phyloP scores from a whole-genome alignment of 768 basidiomycete species.

The Pisolithus marmoratus region DNA sequence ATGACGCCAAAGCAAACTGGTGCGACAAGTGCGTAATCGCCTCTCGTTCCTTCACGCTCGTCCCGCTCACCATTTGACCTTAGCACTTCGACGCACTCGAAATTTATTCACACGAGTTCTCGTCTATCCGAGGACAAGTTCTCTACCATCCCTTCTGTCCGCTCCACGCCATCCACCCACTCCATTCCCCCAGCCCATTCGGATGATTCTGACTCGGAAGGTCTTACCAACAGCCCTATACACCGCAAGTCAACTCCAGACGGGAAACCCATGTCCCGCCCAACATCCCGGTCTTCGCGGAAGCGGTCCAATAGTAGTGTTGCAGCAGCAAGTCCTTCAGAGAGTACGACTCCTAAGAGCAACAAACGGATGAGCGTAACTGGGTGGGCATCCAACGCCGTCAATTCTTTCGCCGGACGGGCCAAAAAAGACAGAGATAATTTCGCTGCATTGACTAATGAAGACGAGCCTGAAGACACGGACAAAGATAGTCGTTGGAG shows the following conservation, averaged over 20 bases:
- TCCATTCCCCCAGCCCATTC: slow-evolving; percentile 15
- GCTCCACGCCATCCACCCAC: slow-evolving; percentile 28
- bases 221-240: slow-evolving; percentile 10
- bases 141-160: slow-evolving; percentile 30
- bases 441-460: slow-evolving; percentile 53
- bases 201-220: slow-evolving; percentile 35
- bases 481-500: slow-evolving; percentile 13
- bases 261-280: slow-evolving; percentile 42
- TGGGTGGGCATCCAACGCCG: slow-evolving; percentile 62
- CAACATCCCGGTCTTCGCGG: slow-evolving; percentile 55
- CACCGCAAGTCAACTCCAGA: slow-evolving; percentile 40
- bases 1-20: slow-evolving; percentile 67
- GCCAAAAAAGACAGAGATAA: slow-evolving; percentile 55
- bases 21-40: slow-evolving; percentile 45
- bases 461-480: slow-evolving; percentile 29
- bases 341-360: slow-evolving; percentile 31
- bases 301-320: slow-evolving; percentile 57
- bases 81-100: slow-evolving; percentile 26
- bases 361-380: slow-evolving; percentile 34
- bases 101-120: slow-evolving; percentile 19
- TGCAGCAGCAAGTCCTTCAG: slow-evolving; percentile 33
- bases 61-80: slow-evolving; percentile 5
- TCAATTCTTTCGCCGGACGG: slow-evolving; percentile 53
- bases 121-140: slow-evolving; percentile 21
- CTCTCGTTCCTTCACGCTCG: neutral